Percentiles rank a stretch among this genome's conserved stretches.
Evolutionary conservation across 192 early-diverging fungal species (phyloP).

Genomic region (Backusella sp.): DNA sequence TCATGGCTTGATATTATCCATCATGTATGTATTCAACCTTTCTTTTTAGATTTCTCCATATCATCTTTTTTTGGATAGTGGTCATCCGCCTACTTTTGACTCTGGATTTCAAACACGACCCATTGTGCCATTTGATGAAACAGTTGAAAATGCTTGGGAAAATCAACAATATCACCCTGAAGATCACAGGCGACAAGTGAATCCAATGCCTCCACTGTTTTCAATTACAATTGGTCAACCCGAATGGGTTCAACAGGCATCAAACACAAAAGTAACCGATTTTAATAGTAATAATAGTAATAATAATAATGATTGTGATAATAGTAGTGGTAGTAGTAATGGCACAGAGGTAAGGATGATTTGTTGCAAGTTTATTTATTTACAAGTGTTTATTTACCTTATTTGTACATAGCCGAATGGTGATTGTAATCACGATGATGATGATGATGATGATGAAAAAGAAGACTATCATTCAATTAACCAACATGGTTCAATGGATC

Average conservation of each 20-base stretch:
- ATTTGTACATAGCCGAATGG: no score
- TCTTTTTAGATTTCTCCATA: slow-evolving; percentile 9
- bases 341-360: neutral
- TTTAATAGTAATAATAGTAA: neutral
- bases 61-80: neutral
- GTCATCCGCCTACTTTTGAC: neutral
- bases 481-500: neutral
- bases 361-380: neutral
- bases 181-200: slow-evolving; percentile 3
- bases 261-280: neutral
- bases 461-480: neutral
- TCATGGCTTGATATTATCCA: neutral
- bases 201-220: slow-evolving; percentile 28
- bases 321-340: no score
- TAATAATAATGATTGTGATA: no score
- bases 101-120: slow-evolving; percentile 11
- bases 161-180: slow-evolving; percentile 2
- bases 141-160: slow-evolving; percentile 30
- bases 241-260: neutral
- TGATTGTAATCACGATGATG: neutral
- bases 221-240: slow-evolving; percentile 12
- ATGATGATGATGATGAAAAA: neutral
- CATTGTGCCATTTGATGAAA: slow-evolving; percentile 10
- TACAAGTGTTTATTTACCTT: neutral
- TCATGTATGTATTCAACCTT: neutral